These are phyloP conservation scores for Aplosporella prunicola DNA, from an alignment of 2,329 filamentous ascomycete species.

Conservation along the genomic window DNA sequence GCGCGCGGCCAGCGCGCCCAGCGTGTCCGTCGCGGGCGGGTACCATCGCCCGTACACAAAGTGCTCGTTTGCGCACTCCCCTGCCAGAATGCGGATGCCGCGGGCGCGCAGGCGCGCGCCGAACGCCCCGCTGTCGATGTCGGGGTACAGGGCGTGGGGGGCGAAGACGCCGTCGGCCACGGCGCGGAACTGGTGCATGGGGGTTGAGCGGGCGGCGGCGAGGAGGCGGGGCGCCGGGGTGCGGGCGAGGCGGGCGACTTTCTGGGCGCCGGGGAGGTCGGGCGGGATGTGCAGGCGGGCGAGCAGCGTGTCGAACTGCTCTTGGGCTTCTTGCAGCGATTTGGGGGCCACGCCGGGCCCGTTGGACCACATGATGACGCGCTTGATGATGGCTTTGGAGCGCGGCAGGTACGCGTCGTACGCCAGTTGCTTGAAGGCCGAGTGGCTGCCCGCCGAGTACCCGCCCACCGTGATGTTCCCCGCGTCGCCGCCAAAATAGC, in stretches of 20 bases:
- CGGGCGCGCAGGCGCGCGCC: conserved; percentile 35
- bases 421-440: conserved; percentile 47
- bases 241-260: conserved; percentile 37
- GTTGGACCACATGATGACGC: conserved; percentile 46
- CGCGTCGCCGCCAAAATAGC: conserved; percentile 42
- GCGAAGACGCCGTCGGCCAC: conserved; percentile 43
- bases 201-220: conserved; percentile 31
- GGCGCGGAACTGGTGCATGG: conserved; percentile 44
- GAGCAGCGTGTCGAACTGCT: conserved; percentile 45
- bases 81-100: conserved; percentile 42
- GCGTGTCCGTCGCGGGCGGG: conserved; percentile 34
- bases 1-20: conserved; percentile 34
- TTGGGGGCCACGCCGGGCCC: conserved; percentile 46
- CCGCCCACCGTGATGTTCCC: conserved; percentile 45
- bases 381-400: conserved; percentile 39
- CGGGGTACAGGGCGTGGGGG: conserved; percentile 31
- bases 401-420: conserved; percentile 45
- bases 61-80: conserved; percentile 47
- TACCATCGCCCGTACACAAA: conserved; percentile 43
- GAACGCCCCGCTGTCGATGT: conserved; percentile 42
- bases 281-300: conserved; percentile 34
- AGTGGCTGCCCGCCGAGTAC: conserved; percentile 49
- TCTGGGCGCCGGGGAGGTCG: conserved; percentile 31
- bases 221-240: conserved; percentile 33
- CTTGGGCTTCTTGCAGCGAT: conserved; percentile 35